Evolutionary conservation across 208 protist genomes (phyloP), one percentile per base, ranked within the genome.

Genomic region (Crithidia mellificae): DNA sequence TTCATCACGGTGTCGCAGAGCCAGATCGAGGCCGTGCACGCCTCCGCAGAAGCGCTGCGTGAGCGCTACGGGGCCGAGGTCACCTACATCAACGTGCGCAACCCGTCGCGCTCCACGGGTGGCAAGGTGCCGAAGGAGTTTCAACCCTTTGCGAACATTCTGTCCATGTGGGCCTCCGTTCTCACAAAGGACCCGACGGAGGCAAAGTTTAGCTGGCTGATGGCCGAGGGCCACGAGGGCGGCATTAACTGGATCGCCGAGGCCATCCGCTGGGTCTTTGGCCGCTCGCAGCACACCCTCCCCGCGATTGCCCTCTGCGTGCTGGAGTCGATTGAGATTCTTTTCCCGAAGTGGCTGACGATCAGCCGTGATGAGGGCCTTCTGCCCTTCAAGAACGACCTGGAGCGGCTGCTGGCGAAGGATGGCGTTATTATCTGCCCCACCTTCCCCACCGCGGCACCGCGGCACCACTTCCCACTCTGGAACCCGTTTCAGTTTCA

Each of bases 401-500:
- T 95, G 20, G 83, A 92, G 80, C 36, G 67, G 55, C 72, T 93
- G 34, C 72, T 95, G 15, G 68, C 67, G 14, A 81, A 82, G 63
- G 81, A 95, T 56, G 87, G 77, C 46, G 68, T 95, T 8, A 78
- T 95, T 50, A 59, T 95, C 39, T 63, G 72, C 22, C 90, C 90
- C 11, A 84, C 90, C 19, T 95, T 92, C 71, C 90, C 90, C 20
- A 50, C 61, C n/a, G 53, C 81, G 6, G 87, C 87, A 8, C 87
- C 81, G 65, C 78, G 80, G 6, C 90, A 95, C 64, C 90, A 95
- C 74, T 67, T 63, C 34, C 81, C 83, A 19, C 61, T 88, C 12
- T 81, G 86, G 72, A 81, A 81, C 47, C 81, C 87, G 4, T 88
- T 95, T 30, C 78, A 92, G 68, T 95, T 92, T 51, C 85, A 92